Percentiles rank a stretch among this genome's conserved stretches.
Evolutionary conservation across 1,284 basidiomycete species (phyloP).

Genomic region (Rhodotorula mucilaginosa): DNA sequence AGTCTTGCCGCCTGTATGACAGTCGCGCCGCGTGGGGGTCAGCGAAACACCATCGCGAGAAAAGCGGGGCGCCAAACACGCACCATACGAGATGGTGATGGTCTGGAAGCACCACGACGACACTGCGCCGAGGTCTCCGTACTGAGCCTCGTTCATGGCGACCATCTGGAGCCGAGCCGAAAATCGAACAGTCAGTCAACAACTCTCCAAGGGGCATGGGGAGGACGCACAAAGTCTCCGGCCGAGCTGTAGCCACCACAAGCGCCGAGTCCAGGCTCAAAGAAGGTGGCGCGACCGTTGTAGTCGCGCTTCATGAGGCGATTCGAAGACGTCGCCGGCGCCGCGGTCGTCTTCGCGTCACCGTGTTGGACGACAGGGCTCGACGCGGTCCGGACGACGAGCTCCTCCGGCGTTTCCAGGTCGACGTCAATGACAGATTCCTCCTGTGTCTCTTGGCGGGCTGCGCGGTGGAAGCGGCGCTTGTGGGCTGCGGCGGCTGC

Average conservation of each 20-base stretch:
- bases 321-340: background rate
- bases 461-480: constrained; percentile 13
- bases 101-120: constrained; percentile 58
- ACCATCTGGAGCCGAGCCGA: constrained; percentile 22
- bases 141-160: constrained; percentile 36
- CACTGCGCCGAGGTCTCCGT: constrained; percentile 38
- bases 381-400: background rate
- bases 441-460: background rate
- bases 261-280: constrained; percentile 30
- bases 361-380: background rate
- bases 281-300: constrained; percentile 34
- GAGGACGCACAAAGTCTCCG: constrained; percentile 25
- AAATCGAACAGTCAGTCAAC: background rate
- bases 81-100: constrained; percentile 62
- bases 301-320: constrained; percentile 29
- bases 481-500: background rate
- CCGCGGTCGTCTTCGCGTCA: background rate
- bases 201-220: background rate
- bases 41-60: background rate
- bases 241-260: constrained; percentile 22
- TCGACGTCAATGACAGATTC: constrained; percentile 9
- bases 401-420: background rate
- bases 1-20: constrained; percentile 56
- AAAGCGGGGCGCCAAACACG: background rate
- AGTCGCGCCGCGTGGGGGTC: no score